These are phyloP conservation scores for Aspergillus sp. DNA, from an alignment of 2,329 filamentous ascomycete species.

Conservation along the genomic window DNA sequence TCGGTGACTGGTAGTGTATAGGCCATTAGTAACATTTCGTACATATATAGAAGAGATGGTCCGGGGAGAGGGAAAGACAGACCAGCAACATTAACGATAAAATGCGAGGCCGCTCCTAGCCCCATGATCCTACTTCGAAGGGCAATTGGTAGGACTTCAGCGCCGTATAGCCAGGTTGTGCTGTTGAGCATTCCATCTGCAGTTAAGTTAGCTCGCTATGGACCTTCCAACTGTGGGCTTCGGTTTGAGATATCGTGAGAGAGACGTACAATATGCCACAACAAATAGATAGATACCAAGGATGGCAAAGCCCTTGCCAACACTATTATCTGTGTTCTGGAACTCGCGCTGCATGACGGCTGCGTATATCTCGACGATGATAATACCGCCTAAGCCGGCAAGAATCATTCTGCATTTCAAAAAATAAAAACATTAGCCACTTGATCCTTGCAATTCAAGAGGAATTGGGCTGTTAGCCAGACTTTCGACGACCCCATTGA, in stretches of 20 bases:
- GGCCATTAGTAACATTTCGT: background rate
- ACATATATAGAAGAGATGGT: background rate
- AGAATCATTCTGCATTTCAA: conserved; percentile 44
- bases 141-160: conserved; percentile 47
- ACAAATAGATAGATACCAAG: conserved; percentile 54
- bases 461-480: conserved; percentile 3
- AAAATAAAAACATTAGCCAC: background rate
- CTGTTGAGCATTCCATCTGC: conserved; percentile 46
- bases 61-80: conserved; percentile 6
- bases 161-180: conserved; percentile 49
- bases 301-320: conserved; percentile 53
- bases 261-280: conserved; percentile 43
- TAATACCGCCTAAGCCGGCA: conserved; percentile 43
- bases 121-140: conserved; percentile 50
- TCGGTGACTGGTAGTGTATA: conserved; percentile 36
- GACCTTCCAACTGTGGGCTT: background rate
- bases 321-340: conserved; percentile 46
- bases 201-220: conserved; percentile 3
- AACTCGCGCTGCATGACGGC: conserved; percentile 53
- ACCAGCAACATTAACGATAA: conserved; percentile 48
- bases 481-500: conserved; percentile 52
- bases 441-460: background rate
- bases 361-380: conserved; percentile 52
- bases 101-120: conserved; percentile 46
- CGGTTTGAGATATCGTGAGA: no score